phyloP scores from a whole-genome alignment of 192 early-diverging fungal species.

The Gamsiella multidivaricata region DNA sequence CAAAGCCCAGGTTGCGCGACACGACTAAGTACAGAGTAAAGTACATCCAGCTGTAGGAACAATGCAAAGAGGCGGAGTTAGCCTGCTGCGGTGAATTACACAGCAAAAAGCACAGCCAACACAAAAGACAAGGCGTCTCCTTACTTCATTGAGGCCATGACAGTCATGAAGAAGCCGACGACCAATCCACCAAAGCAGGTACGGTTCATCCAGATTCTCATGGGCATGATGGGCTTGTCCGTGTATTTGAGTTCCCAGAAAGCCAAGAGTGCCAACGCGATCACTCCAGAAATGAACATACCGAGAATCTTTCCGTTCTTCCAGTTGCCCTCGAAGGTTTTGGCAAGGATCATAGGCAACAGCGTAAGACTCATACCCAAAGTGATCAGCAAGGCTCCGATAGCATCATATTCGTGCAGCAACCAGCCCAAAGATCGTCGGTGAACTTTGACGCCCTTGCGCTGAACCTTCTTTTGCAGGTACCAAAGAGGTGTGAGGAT shows the following conservation, averaged over 20 bases:
- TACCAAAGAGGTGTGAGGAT: slow-evolving; percentile 44
- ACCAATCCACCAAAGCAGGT: slow-evolving; percentile 44
- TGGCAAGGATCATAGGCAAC: slow-evolving; percentile 44
- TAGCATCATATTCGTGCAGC: slow-evolving; percentile 45
- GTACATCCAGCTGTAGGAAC: slow-evolving; percentile 32
- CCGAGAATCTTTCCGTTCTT: slow-evolving; percentile 25
- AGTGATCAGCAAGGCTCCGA: slow-evolving; percentile 44
- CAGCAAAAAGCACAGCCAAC: background rate
- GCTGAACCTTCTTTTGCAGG: slow-evolving; percentile 22
- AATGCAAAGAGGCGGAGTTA: background rate
- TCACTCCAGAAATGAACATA: slow-evolving; percentile 34
- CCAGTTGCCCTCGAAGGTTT: slow-evolving; percentile 39
- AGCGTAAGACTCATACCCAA: slow-evolving; percentile 29
- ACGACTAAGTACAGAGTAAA: slow-evolving; percentile 36
- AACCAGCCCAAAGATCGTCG: slow-evolving; percentile 33
- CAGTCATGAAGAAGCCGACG: slow-evolving; percentile 45
- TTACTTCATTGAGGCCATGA: slow-evolving; percentile 42
- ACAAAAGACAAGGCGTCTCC: background rate
- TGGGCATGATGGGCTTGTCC: slow-evolving; percentile 46
- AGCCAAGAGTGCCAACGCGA: slow-evolving; percentile 18
- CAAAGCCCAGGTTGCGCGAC: slow-evolving; percentile 25
- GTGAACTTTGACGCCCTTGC: background rate
- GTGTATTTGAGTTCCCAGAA: slow-evolving; percentile 41
- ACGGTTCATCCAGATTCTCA: slow-evolving; percentile 47
- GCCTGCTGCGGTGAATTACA: background rate